Evolutionary conservation across 2,329 filamentous ascomycete genomes (phyloP).

Genomic region (Aureobasidium sp.): DNA sequence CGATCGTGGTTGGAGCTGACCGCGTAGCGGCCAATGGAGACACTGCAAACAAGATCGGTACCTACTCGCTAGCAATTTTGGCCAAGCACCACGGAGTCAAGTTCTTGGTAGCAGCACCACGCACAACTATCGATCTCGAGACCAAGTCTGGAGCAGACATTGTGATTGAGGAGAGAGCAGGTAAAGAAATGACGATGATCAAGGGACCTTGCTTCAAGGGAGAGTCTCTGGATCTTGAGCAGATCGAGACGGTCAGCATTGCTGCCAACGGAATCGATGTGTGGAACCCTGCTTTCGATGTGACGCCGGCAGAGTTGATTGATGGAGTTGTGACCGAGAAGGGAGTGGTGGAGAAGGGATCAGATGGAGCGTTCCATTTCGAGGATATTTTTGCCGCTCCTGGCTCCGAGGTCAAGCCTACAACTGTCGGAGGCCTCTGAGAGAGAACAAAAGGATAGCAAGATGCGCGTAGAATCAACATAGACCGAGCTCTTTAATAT

Average conservation of each 20-base stretch:
- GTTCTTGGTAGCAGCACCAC: constrained; percentile 89
- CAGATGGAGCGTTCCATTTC: constrained; percentile 59
- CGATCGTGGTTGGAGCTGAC: constrained; percentile 90
- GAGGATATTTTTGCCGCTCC: constrained; percentile 30
- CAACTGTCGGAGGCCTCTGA: constrained; percentile 23
- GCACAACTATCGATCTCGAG: constrained; percentile 82
- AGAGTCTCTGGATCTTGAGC: constrained; percentile 53
- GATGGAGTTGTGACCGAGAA: constrained; percentile 92
- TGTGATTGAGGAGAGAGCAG: constrained; percentile 78
- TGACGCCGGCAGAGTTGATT: constrained; percentile 80
- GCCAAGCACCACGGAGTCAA: constrained; percentile 82
- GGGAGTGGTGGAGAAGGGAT: constrained; percentile 72
- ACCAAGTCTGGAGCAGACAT: constrained; percentile 73
- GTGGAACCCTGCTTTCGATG: constrained; percentile 97
- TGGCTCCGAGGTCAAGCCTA: constrained; percentile 21
- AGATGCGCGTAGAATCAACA: neutral
- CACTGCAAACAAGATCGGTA: constrained; percentile 98
- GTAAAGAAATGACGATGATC: constrained; percentile 74
- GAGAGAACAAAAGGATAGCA: neutral
- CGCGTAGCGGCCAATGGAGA: constrained; percentile 94
- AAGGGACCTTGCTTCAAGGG: constrained; percentile 60
- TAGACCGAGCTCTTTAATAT: neutral
- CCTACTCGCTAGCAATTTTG: constrained; percentile 84
- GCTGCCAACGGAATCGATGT: constrained; percentile 69
- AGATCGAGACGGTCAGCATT: constrained; percentile 66